These are phyloP conservation scores for Jacaranda copaia DNA, from an alignment of 257 asterid species.

Conservation along the genomic window DNA sequence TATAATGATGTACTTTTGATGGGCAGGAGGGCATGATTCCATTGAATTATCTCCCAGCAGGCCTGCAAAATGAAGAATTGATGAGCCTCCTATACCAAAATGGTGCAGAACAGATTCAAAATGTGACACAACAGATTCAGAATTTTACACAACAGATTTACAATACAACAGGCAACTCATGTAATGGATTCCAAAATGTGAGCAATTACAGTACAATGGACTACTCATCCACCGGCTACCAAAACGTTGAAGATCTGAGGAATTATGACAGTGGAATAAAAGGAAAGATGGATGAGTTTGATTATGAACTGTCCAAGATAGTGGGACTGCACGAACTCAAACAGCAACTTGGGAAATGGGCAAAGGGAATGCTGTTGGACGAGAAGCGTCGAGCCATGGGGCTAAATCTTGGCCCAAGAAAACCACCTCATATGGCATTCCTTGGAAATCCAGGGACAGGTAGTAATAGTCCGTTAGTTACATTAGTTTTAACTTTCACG, in stretches of 20 bases:
- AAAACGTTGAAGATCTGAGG: conserved; percentile 55
- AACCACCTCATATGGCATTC: conserved; percentile 93
- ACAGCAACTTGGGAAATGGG: conserved; percentile 79
- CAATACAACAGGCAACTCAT: conserved; percentile 2
- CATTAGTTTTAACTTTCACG: neutral
- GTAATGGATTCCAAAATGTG: neutral
- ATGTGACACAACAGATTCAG: neutral
- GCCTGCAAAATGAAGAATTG: conserved; percentile 55
- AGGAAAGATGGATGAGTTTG: conserved; percentile 73
- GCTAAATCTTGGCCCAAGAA: conserved; percentile 76
- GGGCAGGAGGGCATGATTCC: conserved; percentile 84
- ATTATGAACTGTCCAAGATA: conserved; percentile 66
- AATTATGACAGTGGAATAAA: conserved; percentile 52
- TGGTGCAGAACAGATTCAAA: conserved; percentile 43
- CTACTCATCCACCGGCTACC: conserved; percentile 25
- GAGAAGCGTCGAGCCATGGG: conserved; percentile 90
- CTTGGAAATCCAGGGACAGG: conserved; percentile 97
- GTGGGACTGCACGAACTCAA: conserved; percentile 78
- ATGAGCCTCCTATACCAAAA: conserved; percentile 47
- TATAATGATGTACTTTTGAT: conserved; percentile 5
- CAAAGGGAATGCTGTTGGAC: conserved; percentile 88
- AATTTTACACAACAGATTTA: conserved; percentile 20
- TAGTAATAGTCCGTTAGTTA: conserved; percentile 26
- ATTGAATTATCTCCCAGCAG: conserved; percentile 63
- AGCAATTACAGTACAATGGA: neutral